A percentile compares a stretch with the other conserved stretches of the same genome.
Evolutionary conservation across 768 basidiomycete species (phyloP).

Genomic region (Lactarius hengduanensis): DNA sequence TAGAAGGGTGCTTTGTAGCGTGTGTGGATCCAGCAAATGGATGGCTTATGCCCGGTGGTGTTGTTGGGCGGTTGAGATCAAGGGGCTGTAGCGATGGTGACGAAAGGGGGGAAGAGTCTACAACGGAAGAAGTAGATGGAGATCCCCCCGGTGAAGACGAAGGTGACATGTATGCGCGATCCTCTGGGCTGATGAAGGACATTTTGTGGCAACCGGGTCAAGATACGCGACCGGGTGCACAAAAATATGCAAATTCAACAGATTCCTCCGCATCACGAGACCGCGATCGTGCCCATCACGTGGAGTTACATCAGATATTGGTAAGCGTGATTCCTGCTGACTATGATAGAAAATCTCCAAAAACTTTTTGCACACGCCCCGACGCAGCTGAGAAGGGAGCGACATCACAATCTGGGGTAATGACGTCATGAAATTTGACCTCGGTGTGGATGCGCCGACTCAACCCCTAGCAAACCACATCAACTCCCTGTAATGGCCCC

Average conservation of each 20-base stretch:
- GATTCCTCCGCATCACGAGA: slow-evolving; percentile 18
- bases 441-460: background rate
- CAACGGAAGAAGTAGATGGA: slow-evolving; percentile 10
- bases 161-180: slow-evolving; percentile 27
- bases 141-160: slow-evolving; percentile 25
- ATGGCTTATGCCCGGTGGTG: slow-evolving; percentile 12
- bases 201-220: background rate
- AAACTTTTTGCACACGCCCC: no score
- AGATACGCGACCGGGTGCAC: background rate
- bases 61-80: slow-evolving; percentile 19
- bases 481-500: background rate
- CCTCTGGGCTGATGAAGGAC: slow-evolving; percentile 22
- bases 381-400: no score
- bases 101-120: slow-evolving; percentile 23
- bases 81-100: slow-evolving; percentile 21
- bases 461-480: no score
- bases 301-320: background rate
- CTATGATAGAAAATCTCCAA: no score
- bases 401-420: background rate
- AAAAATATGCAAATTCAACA: background rate
- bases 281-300: slow-evolving; percentile 13
- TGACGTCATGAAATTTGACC: background rate
- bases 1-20: slow-evolving; percentile 20
- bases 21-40: slow-evolving; percentile 24
- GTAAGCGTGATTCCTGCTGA: no score